Conservation (phyloP, 2,329 filamentous ascomycete genomes). For the Coleophoma cylindrospora region DNA sequence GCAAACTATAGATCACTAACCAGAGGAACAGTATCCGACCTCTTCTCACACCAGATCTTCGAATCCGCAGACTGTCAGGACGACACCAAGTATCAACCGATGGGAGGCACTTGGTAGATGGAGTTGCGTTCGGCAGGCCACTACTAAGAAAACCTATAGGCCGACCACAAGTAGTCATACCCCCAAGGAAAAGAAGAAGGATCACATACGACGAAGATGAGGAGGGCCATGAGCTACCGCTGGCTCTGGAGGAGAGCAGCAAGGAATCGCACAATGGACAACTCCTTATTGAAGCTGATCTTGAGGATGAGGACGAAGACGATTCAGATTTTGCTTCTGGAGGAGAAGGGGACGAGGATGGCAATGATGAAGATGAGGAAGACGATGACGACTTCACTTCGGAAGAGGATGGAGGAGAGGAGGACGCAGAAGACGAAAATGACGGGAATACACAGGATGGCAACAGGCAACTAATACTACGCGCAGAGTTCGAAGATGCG, state of each 20-base stretch:
- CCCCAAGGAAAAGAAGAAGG: conserved; percentile 65
- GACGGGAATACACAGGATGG: not conserved
- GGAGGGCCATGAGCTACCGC: conserved; percentile 22
- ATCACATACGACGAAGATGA: conserved; percentile 39
- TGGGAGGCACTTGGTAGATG: conserved; percentile 79
- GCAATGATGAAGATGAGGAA: conserved; percentile 21
- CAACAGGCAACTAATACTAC: not conserved
- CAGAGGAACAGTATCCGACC: conserved; percentile 62
- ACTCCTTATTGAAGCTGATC: conserved; percentile 24
- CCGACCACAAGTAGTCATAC: conserved; percentile 65
- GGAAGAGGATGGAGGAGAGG: conserved; percentile 4
- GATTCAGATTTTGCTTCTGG: conserved; percentile 20
- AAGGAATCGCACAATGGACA: conserved; percentile 10
- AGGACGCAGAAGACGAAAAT: conserved; percentile 6
- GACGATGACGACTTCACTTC: conserved; percentile 13
- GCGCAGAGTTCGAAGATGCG: no score
- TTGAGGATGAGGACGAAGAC: conserved; percentile 28
- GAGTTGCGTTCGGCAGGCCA: conserved; percentile 75
- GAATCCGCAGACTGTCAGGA: conserved; percentile 67
- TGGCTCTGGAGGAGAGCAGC: conserved; percentile 7
- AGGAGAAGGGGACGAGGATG: conserved; percentile 23
- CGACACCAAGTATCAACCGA: conserved; percentile 75
- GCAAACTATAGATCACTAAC: conserved; percentile 2
- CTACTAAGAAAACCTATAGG: conserved; percentile 53
- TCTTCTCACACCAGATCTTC: conserved; percentile 69